These are phyloP conservation scores for Lepidium sativum DNA, from an alignment of 345 rosid species.

Conservation along the genomic window DNA sequence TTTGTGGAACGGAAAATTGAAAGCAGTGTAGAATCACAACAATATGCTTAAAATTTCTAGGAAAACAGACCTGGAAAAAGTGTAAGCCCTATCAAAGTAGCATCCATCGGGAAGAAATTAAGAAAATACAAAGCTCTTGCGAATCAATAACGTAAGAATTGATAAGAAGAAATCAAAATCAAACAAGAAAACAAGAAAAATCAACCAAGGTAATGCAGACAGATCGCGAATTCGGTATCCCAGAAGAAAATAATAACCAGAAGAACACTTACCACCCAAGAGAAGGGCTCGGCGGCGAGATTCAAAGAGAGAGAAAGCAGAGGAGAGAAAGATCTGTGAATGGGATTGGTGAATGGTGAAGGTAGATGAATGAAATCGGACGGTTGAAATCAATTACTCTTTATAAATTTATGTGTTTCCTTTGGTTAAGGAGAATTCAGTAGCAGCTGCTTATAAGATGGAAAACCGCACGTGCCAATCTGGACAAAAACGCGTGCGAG, in stretches of 20 bases:
- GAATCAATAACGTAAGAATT: background rate
- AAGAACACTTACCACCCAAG: constrained; percentile 24
- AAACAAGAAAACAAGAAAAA: background rate
- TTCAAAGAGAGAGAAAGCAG: background rate
- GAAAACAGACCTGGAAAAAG: background rate
- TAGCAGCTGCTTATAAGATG: constrained; percentile 1
- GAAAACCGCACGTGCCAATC: constrained; percentile 11
- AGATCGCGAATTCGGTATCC: background rate
- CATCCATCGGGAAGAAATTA: background rate
- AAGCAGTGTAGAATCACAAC: background rate
- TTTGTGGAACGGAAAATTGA: background rate
- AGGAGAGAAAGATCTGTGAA: constrained; percentile 4
- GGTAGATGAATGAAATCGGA: constrained; percentile 15
- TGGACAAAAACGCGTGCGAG: constrained; percentile 14
- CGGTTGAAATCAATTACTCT: constrained; percentile 18
- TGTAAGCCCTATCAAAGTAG: constrained; percentile 7
- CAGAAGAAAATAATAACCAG: background rate
- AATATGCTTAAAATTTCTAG: background rate
- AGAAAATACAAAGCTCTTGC: background rate
- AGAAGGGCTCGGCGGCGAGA: constrained; percentile 26
- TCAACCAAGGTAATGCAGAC: background rate
- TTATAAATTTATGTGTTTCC: background rate
- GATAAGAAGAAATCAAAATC: background rate
- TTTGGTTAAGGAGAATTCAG: background rate
- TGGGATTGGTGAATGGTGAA: constrained; percentile 18